Evolutionary conservation across 768 basidiomycete genomes (phyloP), one percentile per base, ranked within the genome.

Genomic region (Panus rudis): DNA sequence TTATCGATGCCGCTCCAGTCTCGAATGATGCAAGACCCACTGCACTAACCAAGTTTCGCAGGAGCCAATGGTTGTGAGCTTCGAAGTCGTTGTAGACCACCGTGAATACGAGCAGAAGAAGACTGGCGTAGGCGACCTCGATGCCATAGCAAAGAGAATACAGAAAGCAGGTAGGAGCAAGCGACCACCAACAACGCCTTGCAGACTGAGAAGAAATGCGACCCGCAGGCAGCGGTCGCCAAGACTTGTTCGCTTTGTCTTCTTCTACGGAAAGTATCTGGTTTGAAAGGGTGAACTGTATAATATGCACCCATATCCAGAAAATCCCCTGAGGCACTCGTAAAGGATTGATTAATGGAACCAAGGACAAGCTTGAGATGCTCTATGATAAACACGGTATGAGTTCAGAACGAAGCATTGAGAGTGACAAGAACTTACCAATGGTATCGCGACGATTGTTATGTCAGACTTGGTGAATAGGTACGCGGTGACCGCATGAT

Each of bases 1-100:
- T 42, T 6, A 64, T 42, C 12, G 65, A 51, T 6, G 64, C 65
- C 4, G 63, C 64, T 8, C 68, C 68, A 0, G 58, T 52, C 45
- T 71, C 65, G 42, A 70, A 67, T 28, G 60, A 42, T 17, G 62
- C 62, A 37, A 60, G 63, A 25, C 67, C 68, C 14, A 59, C 44
- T 8, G 63, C 66, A 27, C 63, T 67, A 30, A 66, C 39, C 1
- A 57, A 28, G 42, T 67, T 64, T 38, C 68, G 62, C 17, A 59
- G 51, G 22, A 63, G 31, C 69, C 69, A 68, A 17, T 48, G 41
- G 12, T 41, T 39, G 46, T 55, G 52, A 0, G 53, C 40, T 14
- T 31, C 38, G 24, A 48, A 37, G 43, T 59, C 58, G 25, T 59
- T 51, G 43, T 59, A 52, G n/a, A 47, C 39, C n/a, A 57, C n/a